phyloP scores from a whole-genome alignment of 768 basidiomycete species.

The Asterophora lycoperdoides region DNA sequence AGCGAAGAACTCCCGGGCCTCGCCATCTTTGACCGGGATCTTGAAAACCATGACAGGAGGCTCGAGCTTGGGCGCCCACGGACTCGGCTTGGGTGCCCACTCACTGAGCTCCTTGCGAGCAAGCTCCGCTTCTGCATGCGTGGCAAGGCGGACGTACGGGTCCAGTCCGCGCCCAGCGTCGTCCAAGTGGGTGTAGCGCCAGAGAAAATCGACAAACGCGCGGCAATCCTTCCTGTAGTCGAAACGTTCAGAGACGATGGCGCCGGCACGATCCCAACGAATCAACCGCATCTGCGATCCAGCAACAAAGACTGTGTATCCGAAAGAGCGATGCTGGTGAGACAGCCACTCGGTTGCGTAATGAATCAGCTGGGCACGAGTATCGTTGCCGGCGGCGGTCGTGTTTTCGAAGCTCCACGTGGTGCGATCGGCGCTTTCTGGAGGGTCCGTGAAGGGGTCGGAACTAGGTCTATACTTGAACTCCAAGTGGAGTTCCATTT shows the following conservation, averaged over 20 bases:
- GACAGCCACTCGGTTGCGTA: slow-evolving; percentile 20
- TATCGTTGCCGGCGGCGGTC: background rate
- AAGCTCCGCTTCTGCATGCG: background rate
- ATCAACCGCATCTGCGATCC: slow-evolving; percentile 25
- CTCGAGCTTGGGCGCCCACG: slow-evolving; percentile 1
- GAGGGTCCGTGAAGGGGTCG: slow-evolving; percentile 14
- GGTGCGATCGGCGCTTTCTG: background rate
- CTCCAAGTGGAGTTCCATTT: slow-evolving; percentile 13
- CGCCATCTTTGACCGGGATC: slow-evolving; percentile 2
- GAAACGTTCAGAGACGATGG: slow-evolving; percentile 26
- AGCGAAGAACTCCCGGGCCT: slow-evolving; percentile 13
- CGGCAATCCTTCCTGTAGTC: slow-evolving; percentile 16
- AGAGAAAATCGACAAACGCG: slow-evolving; percentile 25
- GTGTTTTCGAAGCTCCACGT: background rate
- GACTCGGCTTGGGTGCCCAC: slow-evolving; percentile 4
- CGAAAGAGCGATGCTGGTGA: slow-evolving; percentile 26
- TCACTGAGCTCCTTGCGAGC: background rate
- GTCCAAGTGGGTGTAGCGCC: slow-evolving; percentile 20
- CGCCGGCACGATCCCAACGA: slow-evolving; percentile 31
- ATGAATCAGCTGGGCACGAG: slow-evolving; percentile 21
- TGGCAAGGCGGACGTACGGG: slow-evolving; percentile 17
- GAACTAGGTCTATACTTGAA: slow-evolving; percentile 14
- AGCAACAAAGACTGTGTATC: slow-evolving; percentile 25
- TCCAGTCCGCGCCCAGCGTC: slow-evolving; percentile 23
- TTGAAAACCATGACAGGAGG: slow-evolving; percentile 5